Evolutionary conservation across 1,284 basidiomycete genomes (phyloP), one percentile per base, ranked within the genome.

Genomic region (Meira nashicola): DNA sequence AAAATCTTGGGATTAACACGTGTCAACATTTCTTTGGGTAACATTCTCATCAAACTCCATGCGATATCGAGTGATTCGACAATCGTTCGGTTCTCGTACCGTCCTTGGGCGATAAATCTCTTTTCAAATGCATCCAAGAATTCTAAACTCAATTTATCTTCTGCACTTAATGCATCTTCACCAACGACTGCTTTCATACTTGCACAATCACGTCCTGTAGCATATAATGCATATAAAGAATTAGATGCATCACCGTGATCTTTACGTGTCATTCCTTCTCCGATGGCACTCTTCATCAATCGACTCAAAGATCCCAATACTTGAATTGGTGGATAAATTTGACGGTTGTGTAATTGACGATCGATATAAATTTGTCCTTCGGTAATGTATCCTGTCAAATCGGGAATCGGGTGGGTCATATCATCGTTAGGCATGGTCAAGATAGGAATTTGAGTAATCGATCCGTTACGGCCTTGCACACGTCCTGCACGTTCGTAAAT

Each of bases 181-280:
- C 95, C 95, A 52, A 99, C 95, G 50, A 98, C 95, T 58, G 95
- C 95, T 82, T 98, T 98, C 95, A 99, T 98, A 3, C 93, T 85
- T 0, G 94, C 92, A 37, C 95, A 95, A 78, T 99, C 95, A 76
- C 91, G 87, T 56, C 93, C 95, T 76, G 65, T 75, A 25, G 73
- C 75, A 54, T 76, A 76, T 25, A 67, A 33, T 10, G 73, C 74
- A 49, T 75, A 81, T 62, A 78, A 73, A 64, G 76, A 74, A 64
- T 78, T 78, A 15, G 94, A 98, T 40, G 98, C 95, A 81, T 99
- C 95, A 75, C 91, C 89, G 80, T 98, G 95, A 81, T 99, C 95
- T 81, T 92, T 95, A 77, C 95, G 86, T 56, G 95, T 98, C 75
- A 97, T 83, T 81, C 91, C 87, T 80, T 96, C 94, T 65, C 95